Percentiles rank a stretch among this genome's conserved stretches.
phyloP scores from a whole-genome alignment of 208 protist species.

The Leishmania martiniquensis region DNA sequence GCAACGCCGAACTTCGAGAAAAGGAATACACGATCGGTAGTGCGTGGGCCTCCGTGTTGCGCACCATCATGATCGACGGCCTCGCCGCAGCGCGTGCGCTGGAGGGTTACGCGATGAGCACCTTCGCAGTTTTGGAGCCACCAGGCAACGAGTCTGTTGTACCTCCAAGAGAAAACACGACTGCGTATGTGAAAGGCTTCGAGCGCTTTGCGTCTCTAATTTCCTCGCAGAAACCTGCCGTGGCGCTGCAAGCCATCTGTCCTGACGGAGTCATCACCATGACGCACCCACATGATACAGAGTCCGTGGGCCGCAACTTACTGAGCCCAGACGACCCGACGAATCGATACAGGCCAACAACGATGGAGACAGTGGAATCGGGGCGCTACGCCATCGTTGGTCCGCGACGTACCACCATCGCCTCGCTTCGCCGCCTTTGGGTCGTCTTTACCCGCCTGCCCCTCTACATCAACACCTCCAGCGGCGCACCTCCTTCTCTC shows the following conservation, averaged over 20 bases:
- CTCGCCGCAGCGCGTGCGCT: constrained; percentile 34
- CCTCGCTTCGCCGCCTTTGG: constrained; percentile 26
- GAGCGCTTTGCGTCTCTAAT: constrained; percentile 5
- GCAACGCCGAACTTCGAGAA: background rate
- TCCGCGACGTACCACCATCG: constrained; percentile 22
- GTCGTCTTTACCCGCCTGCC: constrained; percentile 46
- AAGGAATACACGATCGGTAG: constrained; percentile 23
- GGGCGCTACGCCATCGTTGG: constrained; percentile 34
- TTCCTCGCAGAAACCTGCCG: constrained; percentile 5
- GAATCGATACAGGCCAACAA: constrained; percentile 10
- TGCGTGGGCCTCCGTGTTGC: constrained; percentile 35
- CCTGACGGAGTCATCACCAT: constrained; percentile 63
- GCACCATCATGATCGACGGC: constrained; percentile 40
- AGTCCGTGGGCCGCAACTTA: constrained; percentile 22
- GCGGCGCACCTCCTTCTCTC: background rate
- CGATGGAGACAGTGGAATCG: constrained; percentile 28
- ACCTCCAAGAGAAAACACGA: background rate
- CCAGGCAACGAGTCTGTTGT: constrained; percentile 23
- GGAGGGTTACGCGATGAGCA: constrained; percentile 53
- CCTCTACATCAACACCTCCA: constrained; percentile 43
- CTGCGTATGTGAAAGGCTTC: background rate
- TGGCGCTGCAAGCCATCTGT: constrained; percentile 33
- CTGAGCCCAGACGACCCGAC: constrained; percentile 13
- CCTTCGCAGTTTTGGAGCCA: constrained; percentile 31
- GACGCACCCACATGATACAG: constrained; percentile 26